A percentile compares a stretch with the other conserved stretches of the same genome.
phyloP scores from a whole-genome alignment of 2,329 filamentous ascomycete species.

The Hypoxylon sp. region DNA sequence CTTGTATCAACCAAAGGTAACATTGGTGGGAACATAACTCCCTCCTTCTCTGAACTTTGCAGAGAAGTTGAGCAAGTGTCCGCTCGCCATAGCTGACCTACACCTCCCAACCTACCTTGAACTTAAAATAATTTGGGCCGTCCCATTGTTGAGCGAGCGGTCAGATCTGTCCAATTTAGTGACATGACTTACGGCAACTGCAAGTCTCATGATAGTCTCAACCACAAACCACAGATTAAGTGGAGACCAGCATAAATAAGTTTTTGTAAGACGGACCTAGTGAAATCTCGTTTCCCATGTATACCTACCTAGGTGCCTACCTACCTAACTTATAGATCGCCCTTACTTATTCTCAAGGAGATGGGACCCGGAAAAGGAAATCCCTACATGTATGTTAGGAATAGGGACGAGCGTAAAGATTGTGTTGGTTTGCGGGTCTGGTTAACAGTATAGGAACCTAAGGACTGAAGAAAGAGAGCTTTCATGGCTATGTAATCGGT shows the following conservation, averaged over 20 bases:
- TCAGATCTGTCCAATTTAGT: neutral
- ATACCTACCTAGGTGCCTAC: no score
- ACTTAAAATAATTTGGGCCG: no score
- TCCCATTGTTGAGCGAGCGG: neutral
- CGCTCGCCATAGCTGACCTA: constrained; percentile 1
- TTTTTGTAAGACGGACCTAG: no score
- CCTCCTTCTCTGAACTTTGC: constrained; percentile 3
- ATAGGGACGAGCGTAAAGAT: neutral
- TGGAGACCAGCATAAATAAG: neutral
- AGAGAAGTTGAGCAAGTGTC: neutral
- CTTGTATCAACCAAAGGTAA: neutral
- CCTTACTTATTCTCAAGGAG: neutral
- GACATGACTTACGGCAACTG: neutral
- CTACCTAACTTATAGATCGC: neutral
- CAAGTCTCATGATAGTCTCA: neutral
- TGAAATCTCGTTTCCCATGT: no score
- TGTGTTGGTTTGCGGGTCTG: neutral
- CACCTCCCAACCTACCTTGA: neutral
- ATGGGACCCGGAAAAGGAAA: neutral
- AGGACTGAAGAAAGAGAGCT: neutral
- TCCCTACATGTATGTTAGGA: neutral
- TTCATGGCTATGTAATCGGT: neutral
- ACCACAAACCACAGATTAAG: neutral
- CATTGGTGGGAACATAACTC: neutral
- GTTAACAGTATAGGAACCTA: neutral